Evolutionary conservation across 2,329 filamentous ascomycete genomes (phyloP), one percentile per base, ranked within the genome.

Genomic region (Dothistroma pini): DNA sequence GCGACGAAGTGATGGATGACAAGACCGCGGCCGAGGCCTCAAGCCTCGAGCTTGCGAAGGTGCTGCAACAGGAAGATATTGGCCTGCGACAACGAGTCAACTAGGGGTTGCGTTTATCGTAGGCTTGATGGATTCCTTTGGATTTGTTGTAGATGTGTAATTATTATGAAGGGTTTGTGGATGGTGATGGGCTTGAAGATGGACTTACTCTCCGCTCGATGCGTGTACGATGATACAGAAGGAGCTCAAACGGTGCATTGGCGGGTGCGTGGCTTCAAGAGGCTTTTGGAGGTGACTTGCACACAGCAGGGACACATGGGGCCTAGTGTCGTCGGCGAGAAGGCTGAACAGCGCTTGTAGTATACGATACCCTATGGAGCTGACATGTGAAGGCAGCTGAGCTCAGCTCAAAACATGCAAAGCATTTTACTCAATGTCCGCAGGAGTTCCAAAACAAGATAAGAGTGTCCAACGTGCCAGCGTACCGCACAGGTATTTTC

Each of bases 51-150:
- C 44, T 68, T 34, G 67, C 65, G 21, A 58, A 56, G 54, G 48
- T 56, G n/a, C 32, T 69, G 34, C 66, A 65, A 56, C 61, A 65
- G 55, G 66, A 63, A 19, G 62, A 66, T 16, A 54, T 63, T 10
- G 67, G 66, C 8, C 48, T 69, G 55, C 49, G 67, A 41, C 54
- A 53, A 44, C 41, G 63, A 14, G 52, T 31, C 41, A 60, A 61
- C 25, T 60, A 61, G 58, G 25, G 22, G 25, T 58, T 58, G 38
- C 38, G 51, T 12, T 10, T 53, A 14, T 32, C 31, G 29, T 51
- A 51, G 16, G 29, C 21, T 19, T 4, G 29, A 51, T 51, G 21
- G 48, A 12, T 21, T n/a, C 25, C 21, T 51, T 19, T 4, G 14
- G 48, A 1, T 10, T 7, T n/a, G 12, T 14, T 51, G 48, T 51